Conservation (phyloP, 371 early-diverging fungal genomes). For the Amoeboaphelidium protococcarum region DNA sequence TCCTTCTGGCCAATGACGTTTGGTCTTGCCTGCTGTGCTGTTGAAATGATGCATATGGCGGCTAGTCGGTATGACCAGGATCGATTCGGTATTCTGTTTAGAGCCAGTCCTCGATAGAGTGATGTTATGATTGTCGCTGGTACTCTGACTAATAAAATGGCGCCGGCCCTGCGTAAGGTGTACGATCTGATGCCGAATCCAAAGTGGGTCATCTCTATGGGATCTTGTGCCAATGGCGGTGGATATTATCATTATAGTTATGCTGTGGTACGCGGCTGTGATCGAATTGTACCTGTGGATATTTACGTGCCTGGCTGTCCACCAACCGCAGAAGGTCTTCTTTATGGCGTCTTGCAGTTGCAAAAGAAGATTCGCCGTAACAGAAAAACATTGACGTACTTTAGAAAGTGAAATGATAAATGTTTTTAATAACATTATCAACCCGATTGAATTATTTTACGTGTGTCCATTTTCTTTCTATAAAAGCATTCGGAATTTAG, state of each 20-base stretch:
- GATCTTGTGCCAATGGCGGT: conserved; percentile 92
- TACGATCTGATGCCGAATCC: conserved; percentile 29
- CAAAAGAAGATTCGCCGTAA: conserved; percentile 85
- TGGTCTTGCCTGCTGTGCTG: conserved; percentile 93
- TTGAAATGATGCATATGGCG: conserved; percentile 85
- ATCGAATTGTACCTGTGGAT: conserved; percentile 78
- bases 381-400: conserved; percentile 31
- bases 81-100: conserved; percentile 86
- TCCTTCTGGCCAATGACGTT: conserved; percentile 63
- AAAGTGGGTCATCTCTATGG: conserved; percentile 66
- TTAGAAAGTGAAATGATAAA: conserved; percentile 12
- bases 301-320: conserved; percentile 96
- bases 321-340: conserved; percentile 82
- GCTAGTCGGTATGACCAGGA: conserved; percentile 93
- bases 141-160: conserved; percentile 91
- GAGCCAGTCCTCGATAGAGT: conserved; percentile 89
- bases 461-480: too few species aligned
- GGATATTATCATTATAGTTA: conserved; percentile 97
- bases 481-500: too few species aligned
- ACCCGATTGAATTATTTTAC: too few species aligned
- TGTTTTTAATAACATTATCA: too few species aligned
- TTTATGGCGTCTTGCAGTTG: conserved; percentile 82
- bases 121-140: conserved; percentile 98
- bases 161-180: conserved; percentile 83
- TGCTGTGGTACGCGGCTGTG: conserved; percentile 71